These are phyloP conservation scores for Triglochin maritima DNA, from an alignment of 106 monocot species.

Conservation along the genomic window DNA sequence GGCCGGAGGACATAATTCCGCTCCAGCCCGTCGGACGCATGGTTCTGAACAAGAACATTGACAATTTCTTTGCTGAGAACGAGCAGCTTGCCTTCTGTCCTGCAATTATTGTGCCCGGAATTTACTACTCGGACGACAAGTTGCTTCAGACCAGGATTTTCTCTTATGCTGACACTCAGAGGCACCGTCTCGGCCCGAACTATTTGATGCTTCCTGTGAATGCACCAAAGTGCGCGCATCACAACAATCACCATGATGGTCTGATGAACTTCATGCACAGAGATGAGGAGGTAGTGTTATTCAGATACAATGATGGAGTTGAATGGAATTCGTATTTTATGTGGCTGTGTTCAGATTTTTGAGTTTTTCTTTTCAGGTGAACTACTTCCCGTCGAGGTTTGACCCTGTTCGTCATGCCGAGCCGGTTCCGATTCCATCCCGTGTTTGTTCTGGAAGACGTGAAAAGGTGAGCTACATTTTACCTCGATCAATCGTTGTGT, in stretches of 20 bases:
- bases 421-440: slow-evolving; percentile 33
- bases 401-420: slow-evolving; percentile 52
- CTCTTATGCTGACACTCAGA: slow-evolving; percentile 73
- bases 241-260: slow-evolving; percentile 84
- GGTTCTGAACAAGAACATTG: slow-evolving; percentile 71
- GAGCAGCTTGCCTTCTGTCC: slow-evolving; percentile 67
- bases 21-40: slow-evolving; percentile 68
- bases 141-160: slow-evolving; percentile 72
- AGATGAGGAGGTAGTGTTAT: slow-evolving; percentile 44
- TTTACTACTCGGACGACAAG: slow-evolving; percentile 85
- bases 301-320: not conserved
- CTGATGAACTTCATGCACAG: slow-evolving; percentile 80
- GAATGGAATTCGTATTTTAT: not conserved
- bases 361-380: slow-evolving; percentile 29
- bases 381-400: slow-evolving; percentile 70
- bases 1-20: slow-evolving; percentile 73
- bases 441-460: slow-evolving; percentile 39
- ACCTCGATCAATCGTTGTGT: not conserved
- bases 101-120: slow-evolving; percentile 57
- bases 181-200: slow-evolving; percentile 76
- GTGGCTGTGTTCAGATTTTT: not conserved
- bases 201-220: slow-evolving; percentile 79
- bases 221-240: slow-evolving; percentile 63
- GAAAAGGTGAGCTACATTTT: slow-evolving; percentile 30
- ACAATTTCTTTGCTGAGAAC: slow-evolving; percentile 78